Conservation (phyloP, 2,329 filamentous ascomycete species). For the Hymenoscyphus fructigenus region DNA sequence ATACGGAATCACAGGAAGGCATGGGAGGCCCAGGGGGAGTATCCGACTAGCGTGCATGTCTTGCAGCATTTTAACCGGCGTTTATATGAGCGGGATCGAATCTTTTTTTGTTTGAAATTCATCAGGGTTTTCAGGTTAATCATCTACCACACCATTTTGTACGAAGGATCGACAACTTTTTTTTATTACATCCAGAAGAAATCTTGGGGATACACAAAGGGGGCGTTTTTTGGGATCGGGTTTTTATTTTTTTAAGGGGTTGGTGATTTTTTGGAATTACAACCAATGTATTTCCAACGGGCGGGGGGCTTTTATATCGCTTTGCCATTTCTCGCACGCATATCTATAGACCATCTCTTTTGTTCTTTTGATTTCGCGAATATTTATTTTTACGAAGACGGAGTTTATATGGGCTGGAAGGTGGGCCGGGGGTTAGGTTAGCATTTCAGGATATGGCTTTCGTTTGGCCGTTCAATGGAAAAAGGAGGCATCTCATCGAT, state of each 20-base stretch:
- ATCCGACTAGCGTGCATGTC: conserved; percentile 25
- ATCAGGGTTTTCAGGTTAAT: too few relatives aligned
- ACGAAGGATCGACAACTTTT: not conserved
- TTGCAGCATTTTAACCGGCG: conserved; percentile 26
- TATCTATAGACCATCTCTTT: too few relatives aligned
- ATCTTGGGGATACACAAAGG: conserved; percentile 5
- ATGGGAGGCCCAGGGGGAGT: conserved; percentile 24
- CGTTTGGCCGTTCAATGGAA: too few relatives aligned
- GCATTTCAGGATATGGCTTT: too few relatives aligned
- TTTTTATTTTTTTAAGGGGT: not conserved
- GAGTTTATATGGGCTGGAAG: not conserved
- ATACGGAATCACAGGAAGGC: conserved; percentile 24
- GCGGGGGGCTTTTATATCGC: not conserved
- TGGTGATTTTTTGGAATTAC: not conserved
- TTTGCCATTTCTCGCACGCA: too few relatives aligned
- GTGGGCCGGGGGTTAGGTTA: too few relatives aligned
- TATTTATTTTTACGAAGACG: not conserved
- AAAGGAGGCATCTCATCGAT: too few relatives aligned
- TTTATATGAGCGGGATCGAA: conserved; percentile 13
- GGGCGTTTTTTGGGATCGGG: not conserved
- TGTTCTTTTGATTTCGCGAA: too few relatives aligned
- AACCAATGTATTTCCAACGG: not conserved
- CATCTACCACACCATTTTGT: not conserved
- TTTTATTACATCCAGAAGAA: not conserved
- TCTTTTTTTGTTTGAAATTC: not conserved